A percentile compares a stretch with the other conserved stretches of the same genome.
phyloP scores from a whole-genome alignment of 2,329 filamentous ascomycete genomes.

The Fusarium proliferatum region DNA sequence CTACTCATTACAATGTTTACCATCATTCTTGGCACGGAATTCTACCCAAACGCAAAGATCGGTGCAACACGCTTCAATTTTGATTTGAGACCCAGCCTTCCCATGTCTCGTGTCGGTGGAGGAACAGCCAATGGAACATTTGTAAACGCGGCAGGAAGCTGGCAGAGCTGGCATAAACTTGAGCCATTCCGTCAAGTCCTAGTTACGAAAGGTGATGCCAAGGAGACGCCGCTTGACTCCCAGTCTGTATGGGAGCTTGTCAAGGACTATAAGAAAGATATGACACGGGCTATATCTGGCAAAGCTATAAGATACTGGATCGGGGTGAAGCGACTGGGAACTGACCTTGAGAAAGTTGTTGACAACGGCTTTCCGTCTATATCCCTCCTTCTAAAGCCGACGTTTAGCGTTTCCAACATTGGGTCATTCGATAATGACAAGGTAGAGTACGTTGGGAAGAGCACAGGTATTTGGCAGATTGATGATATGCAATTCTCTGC shows the following conservation, averaged over 20 bases:
- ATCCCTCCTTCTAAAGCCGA: slow-evolving; percentile 18
- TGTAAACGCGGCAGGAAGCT: not conserved
- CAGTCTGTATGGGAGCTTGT: slow-evolving; percentile 14
- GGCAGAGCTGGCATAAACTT: slow-evolving; percentile 3
- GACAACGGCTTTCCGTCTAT: slow-evolving; percentile 11
- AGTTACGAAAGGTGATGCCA: not conserved
- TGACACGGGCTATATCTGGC: not conserved
- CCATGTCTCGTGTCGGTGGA: not conserved
- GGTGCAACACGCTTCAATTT: slow-evolving; percentile 18
- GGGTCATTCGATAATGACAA: not conserved
- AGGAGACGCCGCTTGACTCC: not conserved
- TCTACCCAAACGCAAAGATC: slow-evolving; percentile 39
- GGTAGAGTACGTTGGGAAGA: not conserved
- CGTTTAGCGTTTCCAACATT: slow-evolving; percentile 22
- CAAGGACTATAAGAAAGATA: not conserved
- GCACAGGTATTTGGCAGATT: slow-evolving; percentile 13
- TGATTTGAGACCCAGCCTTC: slow-evolving; percentile 16
- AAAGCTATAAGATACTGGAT: not conserved
- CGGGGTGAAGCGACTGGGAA: slow-evolving; percentile 8
- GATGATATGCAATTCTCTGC: slow-evolving; percentile 33
- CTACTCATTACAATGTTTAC: slow-evolving; percentile 26
- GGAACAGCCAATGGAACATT: not conserved
- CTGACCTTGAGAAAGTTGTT: slow-evolving; percentile 13
- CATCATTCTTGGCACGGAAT: slow-evolving; percentile 32
- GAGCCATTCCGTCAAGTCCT: not conserved